Base-by-base conservation (phyloP, 2,329 filamentous ascomycete genomes). In the Curvularia sp. region DNA sequence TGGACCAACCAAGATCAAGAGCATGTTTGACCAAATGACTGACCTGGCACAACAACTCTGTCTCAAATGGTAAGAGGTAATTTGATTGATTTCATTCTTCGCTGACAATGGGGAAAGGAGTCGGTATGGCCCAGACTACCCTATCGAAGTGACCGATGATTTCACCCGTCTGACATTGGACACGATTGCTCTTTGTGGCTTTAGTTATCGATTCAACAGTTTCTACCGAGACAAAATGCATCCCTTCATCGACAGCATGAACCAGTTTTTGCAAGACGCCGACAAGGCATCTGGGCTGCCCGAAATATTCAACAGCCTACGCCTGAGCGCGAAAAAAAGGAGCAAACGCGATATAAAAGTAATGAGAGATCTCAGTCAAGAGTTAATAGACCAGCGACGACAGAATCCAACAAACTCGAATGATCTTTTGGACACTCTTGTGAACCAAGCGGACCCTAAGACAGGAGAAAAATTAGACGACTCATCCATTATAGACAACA, bases 21-120 rank as follows among this genome's bases (percentile, higher is more conserved):
- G 73, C 51, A 90, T 90, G 88, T 90, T 88, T 58, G 80, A 83
- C 57, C 73, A 72, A 60, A 70, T 69, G 67, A 58, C 66, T 25
- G 87, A 90, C 64, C 84, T 90, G 57, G 82, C 86, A 5, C 78
- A 80, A 1, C 87, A 90, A 67, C 72, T 90, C 53, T 81, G 82
- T 7, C 78, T 89, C 70, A 90, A 89, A 71, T 87, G 87, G 83
- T 87, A 86, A 15, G 36, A 18, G 5, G 1, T 7, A 39, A 19
- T 21, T 6, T 6, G n/a, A 39, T 39, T 19, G 6, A 8, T 18
- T 8, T 9, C 6, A 19, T 3, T 5, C n/a, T 4, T 39, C 7
- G 36, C 36, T 39, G 19, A 39, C 9, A 8, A 39, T 1, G 7
- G 12, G 4, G 12, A 8, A 19, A 39, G 36, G 36, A 19, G 39